Evolutionary conservation across 2,329 filamentous ascomycete species (phyloP), one percentile per base, ranked within the genome.

Genomic region (Epichloe hybrida): DNA sequence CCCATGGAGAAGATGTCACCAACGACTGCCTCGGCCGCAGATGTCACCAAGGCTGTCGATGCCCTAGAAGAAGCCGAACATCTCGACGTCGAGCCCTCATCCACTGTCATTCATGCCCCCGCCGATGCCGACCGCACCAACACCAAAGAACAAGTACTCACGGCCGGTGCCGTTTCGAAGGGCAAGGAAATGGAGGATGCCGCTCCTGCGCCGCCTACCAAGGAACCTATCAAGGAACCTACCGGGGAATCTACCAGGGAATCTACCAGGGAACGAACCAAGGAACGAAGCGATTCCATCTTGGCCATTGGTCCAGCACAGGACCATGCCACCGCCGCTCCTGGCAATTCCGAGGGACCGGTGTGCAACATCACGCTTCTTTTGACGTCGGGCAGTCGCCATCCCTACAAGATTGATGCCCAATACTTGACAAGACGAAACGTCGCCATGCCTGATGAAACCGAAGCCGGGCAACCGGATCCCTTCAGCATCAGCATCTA

Each of bases 401-500:
- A 96, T 67, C 88, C 89, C 0, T 95, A 94, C 69, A 88, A 84
- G 64, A 85, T 97, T 57, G 87, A 95, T 66, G 84, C 87, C 61
- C 87, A 81, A 62, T 96, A 96, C 62, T 72, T 97, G 50, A 75
- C 76, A 50, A 89, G 90, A 67, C 80, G 88, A 53, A 86, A 84
- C 58, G 86, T 95, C 50, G 78, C 77, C 46, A 79, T 93, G 1
- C 84, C 88, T 20, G 83, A 83, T 35, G 69, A 78, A 57, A 78
- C 74, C 9, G 74, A 77, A 52, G 64, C 67, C 31, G 81, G 80
- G 35, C 74, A 69, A 54, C 75, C 79, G 56, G 88, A 96, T 62
- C 89, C 89, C 1, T 90, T 88, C 63, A 86, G 84, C 63, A 88
- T 97, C 69, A 95, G 87, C 58, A 84, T 95, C 48, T 95, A 96